These are phyloP conservation scores for Xylaria sp. DNA, from an alignment of 2,329 filamentous ascomycete species.

Conservation along the genomic window DNA sequence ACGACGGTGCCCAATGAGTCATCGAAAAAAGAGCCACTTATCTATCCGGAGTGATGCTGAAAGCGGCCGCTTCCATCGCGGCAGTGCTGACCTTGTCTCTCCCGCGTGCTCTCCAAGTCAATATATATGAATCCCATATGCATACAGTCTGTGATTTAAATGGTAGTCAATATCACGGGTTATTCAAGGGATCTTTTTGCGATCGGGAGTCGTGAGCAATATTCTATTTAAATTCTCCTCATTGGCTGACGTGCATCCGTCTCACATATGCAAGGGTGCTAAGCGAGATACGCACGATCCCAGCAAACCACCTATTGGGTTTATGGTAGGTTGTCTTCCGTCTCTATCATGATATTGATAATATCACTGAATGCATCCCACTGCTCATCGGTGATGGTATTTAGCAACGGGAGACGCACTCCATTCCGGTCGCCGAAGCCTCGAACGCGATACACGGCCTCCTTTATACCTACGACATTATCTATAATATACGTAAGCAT, in stretches of 20 bases:
- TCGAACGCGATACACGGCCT: constrained; percentile 35
- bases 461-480: constrained; percentile 36
- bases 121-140: constrained; percentile 26
- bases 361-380: constrained; percentile 32
- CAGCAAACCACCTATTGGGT: constrained; percentile 26
- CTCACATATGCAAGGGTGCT: constrained; percentile 32
- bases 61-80: constrained; percentile 8
- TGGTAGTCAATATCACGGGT: constrained; percentile 30
- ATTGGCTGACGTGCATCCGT: constrained; percentile 31
- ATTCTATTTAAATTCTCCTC: constrained; percentile 28
- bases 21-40: constrained; percentile 18
- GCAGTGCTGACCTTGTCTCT: neutral
- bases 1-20: constrained; percentile 17
- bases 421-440: constrained; percentile 34
- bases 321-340: constrained; percentile 36
- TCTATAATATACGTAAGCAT: constrained; percentile 30
- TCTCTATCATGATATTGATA: constrained; percentile 35
- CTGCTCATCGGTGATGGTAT: constrained; percentile 36
- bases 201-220: constrained; percentile 29
- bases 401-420: constrained; percentile 34
- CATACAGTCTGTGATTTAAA: constrained; percentile 18
- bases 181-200: constrained; percentile 28
- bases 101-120: constrained; percentile 15
- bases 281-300: constrained; percentile 33
- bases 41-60: constrained; percentile 10